Evolutionary conservation across 2,329 filamentous ascomycete species (phyloP), one percentile per base, ranked within the genome.

Genomic region (Orbilia quercus): DNA sequence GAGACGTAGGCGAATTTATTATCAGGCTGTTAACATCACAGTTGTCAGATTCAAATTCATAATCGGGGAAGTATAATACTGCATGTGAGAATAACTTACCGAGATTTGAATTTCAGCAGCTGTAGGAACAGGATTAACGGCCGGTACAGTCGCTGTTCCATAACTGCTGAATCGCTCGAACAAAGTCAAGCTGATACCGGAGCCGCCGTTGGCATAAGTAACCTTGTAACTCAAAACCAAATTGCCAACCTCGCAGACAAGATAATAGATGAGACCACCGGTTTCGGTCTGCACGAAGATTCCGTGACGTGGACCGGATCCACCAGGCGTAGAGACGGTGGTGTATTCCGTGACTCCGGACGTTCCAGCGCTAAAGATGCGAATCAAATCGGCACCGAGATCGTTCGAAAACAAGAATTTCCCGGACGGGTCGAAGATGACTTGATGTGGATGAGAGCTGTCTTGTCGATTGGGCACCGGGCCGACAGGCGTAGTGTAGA

Each of bases 1-100:
- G 88, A 89, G 42, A 90, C 84, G 75, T 90, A 83, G 57, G 92
- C 79, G 81, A 87, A 90, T 38, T 84, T 85, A 71, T 84, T 82
- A 77, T 88, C 85, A 48, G 86, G 85, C 86, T 87, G 58, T 25
- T 28, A 42, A 72, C 74, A 67, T 7, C 23, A 44, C 5, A 40
- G 48, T 76, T 40, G 23, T 23, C 40, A 40, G 25, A n/a, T n/a
- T 53, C 57, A 53, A 18, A 67, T 53, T 57, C 2, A 31, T 14
- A 25, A 16, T 9, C 47, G 14, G n/a, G n/a, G n/a, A n/a, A 16
- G 9, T 18, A 20, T 31, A 25, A 7, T n/a, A n/a, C n/a, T n/a
- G 44, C 14, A 51, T 38, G 1, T 18, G 23, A 18, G 23, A n/a
- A 18, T 23, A 9, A 82, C 85, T 81, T 81, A 88, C 86, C 48